phyloP scores from a whole-genome alignment of 306 rosid genomes.

The Chamaecrista fasciculata region DNA sequence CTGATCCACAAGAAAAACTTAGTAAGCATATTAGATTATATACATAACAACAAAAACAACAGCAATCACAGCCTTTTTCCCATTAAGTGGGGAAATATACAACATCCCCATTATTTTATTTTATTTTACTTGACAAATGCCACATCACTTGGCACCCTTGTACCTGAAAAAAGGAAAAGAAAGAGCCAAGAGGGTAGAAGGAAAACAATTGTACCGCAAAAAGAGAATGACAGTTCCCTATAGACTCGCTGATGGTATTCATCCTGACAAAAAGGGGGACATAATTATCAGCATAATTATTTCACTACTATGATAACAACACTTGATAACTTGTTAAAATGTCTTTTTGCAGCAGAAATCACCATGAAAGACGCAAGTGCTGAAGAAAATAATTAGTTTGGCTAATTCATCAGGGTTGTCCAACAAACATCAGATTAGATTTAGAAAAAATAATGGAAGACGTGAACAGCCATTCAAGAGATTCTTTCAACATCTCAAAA shows the following conservation, averaged over 20 bases:
- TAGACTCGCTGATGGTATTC: conserved; percentile 41
- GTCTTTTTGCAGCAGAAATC: not conserved
- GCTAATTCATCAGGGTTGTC: conserved; percentile 5
- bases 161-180: not conserved
- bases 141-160: conserved; percentile 10
- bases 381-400: conserved; percentile 1
- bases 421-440: not conserved
- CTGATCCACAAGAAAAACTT: conserved; percentile 39
- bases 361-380: not conserved
- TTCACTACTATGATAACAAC: not conserved
- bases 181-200: conserved; percentile 18
- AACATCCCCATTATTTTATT: conserved; percentile 3
- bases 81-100: not conserved
- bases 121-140: not conserved
- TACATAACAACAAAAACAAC: too few species aligned
- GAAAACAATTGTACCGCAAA: conserved; percentile 55
- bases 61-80: too few species aligned
- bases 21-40: conserved; percentile 14
- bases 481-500: conserved; percentile 3
- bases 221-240: conserved; percentile 78
- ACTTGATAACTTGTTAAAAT: not conserved
- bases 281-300: not conserved
- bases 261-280: conserved; percentile 58
- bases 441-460: not conserved
- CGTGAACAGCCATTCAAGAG: not conserved